phyloP scores from a whole-genome alignment of 805 yeast genomes.

The Wickerhamomyces subpelliculosus region DNA sequence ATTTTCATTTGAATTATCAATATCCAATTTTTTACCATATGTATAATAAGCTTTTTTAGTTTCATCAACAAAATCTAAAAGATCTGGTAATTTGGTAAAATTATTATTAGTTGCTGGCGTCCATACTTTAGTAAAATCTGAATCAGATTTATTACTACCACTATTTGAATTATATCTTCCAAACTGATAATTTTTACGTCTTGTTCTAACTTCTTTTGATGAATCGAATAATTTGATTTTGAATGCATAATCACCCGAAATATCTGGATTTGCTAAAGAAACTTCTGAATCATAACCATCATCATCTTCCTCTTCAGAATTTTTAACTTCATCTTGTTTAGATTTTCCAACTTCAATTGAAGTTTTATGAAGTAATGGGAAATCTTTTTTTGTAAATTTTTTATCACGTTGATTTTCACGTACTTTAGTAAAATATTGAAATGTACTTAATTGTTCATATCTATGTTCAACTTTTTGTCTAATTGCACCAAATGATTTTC shows the following conservation, averaged over 20 bases:
- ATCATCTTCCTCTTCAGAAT: conserved; percentile 23
- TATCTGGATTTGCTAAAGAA: conserved; percentile 46
- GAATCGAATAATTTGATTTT: conserved; percentile 34
- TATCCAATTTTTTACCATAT: conserved; percentile 16
- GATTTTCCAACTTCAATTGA: too few species aligned
- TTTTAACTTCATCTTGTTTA: conserved; percentile 14
- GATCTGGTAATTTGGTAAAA: conserved; percentile 33
- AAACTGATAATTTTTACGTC: conserved; percentile 11
- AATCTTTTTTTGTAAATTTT: conserved; percentile 22
- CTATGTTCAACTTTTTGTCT: conserved; percentile 47
- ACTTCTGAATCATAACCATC: conserved; percentile 39
- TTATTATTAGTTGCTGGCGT: conserved; percentile 36
- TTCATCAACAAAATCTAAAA: conserved; percentile 25
- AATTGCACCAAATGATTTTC: conserved; percentile 49
- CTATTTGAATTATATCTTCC: not conserved
- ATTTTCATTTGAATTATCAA: conserved; percentile 7
- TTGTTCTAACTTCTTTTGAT: conserved; percentile 11
- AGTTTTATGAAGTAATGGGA: conserved; percentile 23
- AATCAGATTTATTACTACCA: not conserved
- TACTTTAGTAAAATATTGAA: conserved; percentile 25
- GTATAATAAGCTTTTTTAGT: conserved; percentile 26
- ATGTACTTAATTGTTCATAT: conserved; percentile 43
- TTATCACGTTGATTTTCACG: conserved; percentile 9
- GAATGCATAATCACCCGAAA: conserved; percentile 44
- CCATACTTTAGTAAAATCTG: conserved; percentile 26